phyloP scores from a whole-genome alignment of 2,329 filamentous ascomycete species.

The Neofusicoccum kwambonambiense region DNA sequence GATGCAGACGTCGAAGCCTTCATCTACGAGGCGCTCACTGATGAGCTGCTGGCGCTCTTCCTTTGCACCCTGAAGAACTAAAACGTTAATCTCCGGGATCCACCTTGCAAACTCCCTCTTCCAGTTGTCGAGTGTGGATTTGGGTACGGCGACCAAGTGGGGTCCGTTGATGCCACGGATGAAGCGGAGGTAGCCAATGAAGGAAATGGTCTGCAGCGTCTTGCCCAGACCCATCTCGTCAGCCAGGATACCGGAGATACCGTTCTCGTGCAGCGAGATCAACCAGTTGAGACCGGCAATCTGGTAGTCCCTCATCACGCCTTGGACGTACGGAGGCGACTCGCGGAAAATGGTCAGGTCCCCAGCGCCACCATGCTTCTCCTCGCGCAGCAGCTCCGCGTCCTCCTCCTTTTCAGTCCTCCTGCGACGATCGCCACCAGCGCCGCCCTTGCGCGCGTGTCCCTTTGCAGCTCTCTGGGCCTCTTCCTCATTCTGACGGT shows the following conservation, averaged over 20 bases:
- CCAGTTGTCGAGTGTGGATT: conserved; percentile 98
- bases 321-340: conserved; percentile 83
- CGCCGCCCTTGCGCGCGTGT: conserved; percentile 78
- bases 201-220: conserved; percentile 95
- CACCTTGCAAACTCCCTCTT: conserved; percentile 89
- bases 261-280: conserved; percentile 95
- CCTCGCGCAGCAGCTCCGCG: conserved; percentile 80
- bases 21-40: conserved; percentile 84
- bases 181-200: conserved; percentile 90
- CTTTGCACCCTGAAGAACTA: conserved; percentile 92
- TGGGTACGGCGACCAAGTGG: conserved; percentile 88
- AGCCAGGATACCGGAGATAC: conserved; percentile 95
- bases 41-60: conserved; percentile 88
- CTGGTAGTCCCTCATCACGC: conserved; percentile 95
- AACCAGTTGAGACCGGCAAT: conserved; percentile 95
- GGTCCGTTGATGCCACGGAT: conserved; percentile 86
- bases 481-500: conserved; percentile 81
- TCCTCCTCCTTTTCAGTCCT: conserved; percentile 98
- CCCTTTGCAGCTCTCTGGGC: conserved; percentile 69
- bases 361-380: conserved; percentile 80
- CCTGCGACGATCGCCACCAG: conserved; percentile 72
- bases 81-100: conserved; percentile 92
- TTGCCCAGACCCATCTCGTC: conserved; percentile 99
- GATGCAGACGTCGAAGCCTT: conserved; percentile 96
- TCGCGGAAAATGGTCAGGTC: conserved; percentile 85